Conservation (phyloP, 257 asterid genomes). For the Solanum raphanifolium region DNA sequence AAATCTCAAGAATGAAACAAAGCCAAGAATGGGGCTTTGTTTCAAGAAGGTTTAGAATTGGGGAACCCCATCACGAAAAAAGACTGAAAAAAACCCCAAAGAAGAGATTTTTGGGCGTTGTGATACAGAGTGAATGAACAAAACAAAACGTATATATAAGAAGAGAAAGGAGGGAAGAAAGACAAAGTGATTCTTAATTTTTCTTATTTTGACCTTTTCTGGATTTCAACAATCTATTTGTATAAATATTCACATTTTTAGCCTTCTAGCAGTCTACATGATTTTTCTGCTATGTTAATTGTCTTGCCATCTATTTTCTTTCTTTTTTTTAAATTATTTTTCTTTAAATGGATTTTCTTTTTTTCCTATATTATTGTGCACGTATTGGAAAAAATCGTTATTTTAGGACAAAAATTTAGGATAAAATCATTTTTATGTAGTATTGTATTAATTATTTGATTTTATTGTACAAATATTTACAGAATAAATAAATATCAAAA, state of each 20-base stretch:
- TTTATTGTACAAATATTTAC: not conserved
- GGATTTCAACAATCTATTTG: not conserved
- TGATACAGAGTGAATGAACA: not conserved
- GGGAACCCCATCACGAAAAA: not conserved
- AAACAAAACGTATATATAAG: not conserved
- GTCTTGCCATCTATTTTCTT: not conserved
- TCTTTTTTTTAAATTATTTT: not conserved
- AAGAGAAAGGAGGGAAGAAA: not conserved
- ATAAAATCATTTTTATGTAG: not conserved
- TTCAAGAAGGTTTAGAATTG: not conserved
- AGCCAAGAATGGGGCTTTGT: not conserved
- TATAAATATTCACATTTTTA: not conserved
- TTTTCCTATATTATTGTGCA: not conserved
- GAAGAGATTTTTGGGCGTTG: not conserved
- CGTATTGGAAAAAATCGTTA: not conserved
- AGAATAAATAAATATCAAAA: not conserved
- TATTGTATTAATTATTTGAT: not conserved
- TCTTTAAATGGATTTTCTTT: not conserved
- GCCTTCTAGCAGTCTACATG: not conserved
- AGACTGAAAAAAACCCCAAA: not conserved
- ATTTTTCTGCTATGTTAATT: not conserved
- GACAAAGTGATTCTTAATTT: not conserved
- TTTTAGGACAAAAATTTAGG: not conserved
- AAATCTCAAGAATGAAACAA: not conserved
- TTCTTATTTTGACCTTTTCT: not conserved